Conservation (phyloP, 306 rosid species). For the Begonia masoniana region DNA sequence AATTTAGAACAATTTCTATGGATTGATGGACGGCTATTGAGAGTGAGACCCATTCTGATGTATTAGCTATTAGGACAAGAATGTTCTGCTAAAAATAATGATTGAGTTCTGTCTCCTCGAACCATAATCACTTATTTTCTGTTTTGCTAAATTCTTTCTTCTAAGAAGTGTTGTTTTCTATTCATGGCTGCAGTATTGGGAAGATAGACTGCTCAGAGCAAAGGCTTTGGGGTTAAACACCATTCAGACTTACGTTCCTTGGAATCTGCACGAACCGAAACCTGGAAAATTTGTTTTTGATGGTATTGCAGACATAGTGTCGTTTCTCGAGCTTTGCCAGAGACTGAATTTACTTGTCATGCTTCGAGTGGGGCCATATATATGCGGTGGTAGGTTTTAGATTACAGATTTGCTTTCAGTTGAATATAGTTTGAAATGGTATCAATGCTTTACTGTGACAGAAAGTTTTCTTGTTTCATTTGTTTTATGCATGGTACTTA, state of each 20-base stretch:
- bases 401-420: not conserved
- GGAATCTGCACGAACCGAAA: slow-evolving; percentile 87
- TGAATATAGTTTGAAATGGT: no score
- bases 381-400: slow-evolving; percentile 57
- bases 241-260: slow-evolving; percentile 81
- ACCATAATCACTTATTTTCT: not conserved
- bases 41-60: no score
- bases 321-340: slow-evolving; percentile 72
- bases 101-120: not conserved
- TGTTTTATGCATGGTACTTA: no score
- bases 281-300: slow-evolving; percentile 56
- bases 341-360: slow-evolving; percentile 59
- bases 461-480: no score
- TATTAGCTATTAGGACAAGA: not conserved
- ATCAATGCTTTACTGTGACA: no score
- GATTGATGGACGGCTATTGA: no score
- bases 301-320: slow-evolving; percentile 63
- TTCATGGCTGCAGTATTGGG: slow-evolving; percentile 68
- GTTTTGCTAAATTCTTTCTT: not conserved
- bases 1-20: no score
- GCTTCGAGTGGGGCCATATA: slow-evolving; percentile 90
- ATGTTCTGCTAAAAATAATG: not conserved
- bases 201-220: slow-evolving; percentile 84
- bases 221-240: slow-evolving; percentile 90
- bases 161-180: slow-evolving; percentile 10